A percentile compares a stretch with the other conserved stretches of the same genome.
Evolutionary conservation across 805 yeast species (phyloP).

Genomic region (Yarrowia deformans): DNA sequence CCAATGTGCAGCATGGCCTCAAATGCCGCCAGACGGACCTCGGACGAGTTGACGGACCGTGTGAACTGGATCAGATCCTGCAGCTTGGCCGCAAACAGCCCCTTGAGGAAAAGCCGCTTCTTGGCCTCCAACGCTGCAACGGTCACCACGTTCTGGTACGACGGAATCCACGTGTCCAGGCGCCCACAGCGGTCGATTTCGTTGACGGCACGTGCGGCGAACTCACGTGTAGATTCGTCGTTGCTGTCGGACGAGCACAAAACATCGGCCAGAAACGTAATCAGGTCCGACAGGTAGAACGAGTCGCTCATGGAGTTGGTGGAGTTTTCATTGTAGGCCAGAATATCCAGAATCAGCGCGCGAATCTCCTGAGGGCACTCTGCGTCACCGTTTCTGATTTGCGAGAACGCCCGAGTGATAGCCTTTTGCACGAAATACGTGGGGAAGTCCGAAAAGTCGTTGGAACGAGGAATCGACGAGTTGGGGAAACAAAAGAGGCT

Average conservation of each 20-base stretch:
- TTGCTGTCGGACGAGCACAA: slow-evolving; percentile 36
- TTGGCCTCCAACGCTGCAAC: slow-evolving; percentile 65
- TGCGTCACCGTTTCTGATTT: slow-evolving; percentile 67
- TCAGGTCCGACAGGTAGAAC: slow-evolving; percentile 65
- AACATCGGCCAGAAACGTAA: slow-evolving; percentile 55
- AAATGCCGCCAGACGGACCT: slow-evolving; percentile 71
- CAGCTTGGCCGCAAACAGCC: slow-evolving; percentile 60
- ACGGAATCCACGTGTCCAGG: slow-evolving; percentile 86
- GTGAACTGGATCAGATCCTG: slow-evolving; percentile 66
- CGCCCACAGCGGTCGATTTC: slow-evolving; percentile 79
- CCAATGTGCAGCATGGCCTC: slow-evolving; percentile 75
- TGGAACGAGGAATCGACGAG: slow-evolving; percentile 73
- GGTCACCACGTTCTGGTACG: slow-evolving; percentile 65
- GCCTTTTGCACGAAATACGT: slow-evolving; percentile 73
- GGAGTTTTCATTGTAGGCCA: slow-evolving; percentile 85
- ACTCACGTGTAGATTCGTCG: slow-evolving; percentile 45
- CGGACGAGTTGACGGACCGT: slow-evolving; percentile 55
- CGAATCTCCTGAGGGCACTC: slow-evolving; percentile 66
- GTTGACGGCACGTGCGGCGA: slow-evolving; percentile 58
- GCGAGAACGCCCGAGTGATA: slow-evolving; percentile 67
- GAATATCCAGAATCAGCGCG: slow-evolving; percentile 68
- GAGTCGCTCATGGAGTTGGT: slow-evolving; percentile 79
- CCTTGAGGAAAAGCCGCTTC: slow-evolving; percentile 63
- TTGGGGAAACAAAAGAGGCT: slow-evolving; percentile 74
- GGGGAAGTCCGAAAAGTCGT: slow-evolving; percentile 77